Conservation (phyloP, 140 eudicot genomes). For the Stevia rebaudiana region DNA sequence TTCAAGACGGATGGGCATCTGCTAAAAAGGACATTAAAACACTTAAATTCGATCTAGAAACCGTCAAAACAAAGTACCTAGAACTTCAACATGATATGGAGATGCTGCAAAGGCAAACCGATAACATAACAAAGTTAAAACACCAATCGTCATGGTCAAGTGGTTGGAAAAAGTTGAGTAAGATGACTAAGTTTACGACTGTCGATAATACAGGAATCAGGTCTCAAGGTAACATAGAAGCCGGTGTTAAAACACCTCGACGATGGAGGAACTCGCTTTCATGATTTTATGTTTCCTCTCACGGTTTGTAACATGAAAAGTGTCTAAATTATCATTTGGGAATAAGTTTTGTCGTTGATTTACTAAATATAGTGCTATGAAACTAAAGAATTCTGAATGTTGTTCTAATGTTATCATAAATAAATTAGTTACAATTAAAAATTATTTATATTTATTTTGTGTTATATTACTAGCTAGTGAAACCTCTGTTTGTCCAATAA, state of each 20-base stretch:
- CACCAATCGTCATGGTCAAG: conserved; percentile 71
- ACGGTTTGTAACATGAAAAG: neutral
- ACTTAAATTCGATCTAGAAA: conserved; percentile 78
- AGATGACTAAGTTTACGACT: conserved; percentile 45
- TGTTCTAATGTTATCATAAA: neutral
- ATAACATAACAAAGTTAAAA: conserved; percentile 55
- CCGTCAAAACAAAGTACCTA: conserved; percentile 63
- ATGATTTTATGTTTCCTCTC: conserved; percentile 8
- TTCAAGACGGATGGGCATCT: conserved; percentile 88
- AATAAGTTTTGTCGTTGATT: neutral
- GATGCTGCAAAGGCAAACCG: conserved; percentile 55
- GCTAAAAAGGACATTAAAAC: conserved; percentile 84
- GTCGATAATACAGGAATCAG: conserved; percentile 43
- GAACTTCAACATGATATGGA: conserved; percentile 91
- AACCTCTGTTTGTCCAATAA: no score
- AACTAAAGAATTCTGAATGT: neutral
- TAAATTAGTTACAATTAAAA: neutral
- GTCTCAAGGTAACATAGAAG: conserved; percentile 41
- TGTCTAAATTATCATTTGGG: neutral
- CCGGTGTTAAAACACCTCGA: conserved; percentile 55
- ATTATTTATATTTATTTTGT: no score
- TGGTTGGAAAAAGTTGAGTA: conserved; percentile 87
- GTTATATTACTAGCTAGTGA: no score
- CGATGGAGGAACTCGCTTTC: conserved; percentile 92
- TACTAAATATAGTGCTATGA: neutral